Percentiles rank a stretch among this genome's conserved stretches.
Evolutionary conservation across 1,284 basidiomycete genomes (phyloP).

Genomic region (Austropuccinia psidii): DNA sequence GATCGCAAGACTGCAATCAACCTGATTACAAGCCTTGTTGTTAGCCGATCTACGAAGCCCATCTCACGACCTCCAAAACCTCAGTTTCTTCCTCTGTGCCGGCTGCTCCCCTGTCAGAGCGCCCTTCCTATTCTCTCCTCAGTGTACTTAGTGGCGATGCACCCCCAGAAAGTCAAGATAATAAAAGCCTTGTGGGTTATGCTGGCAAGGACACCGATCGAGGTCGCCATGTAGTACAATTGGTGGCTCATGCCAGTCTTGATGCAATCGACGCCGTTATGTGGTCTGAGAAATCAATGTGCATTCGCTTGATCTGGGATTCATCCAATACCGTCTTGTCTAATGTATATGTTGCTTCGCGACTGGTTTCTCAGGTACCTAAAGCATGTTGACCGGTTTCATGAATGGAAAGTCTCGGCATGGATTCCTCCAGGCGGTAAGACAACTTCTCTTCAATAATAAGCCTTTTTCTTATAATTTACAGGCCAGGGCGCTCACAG

Average conservation of each 20-base stretch:
- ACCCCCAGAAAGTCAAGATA: background rate
- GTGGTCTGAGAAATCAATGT: slow-evolving; percentile 77
- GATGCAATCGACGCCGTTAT: slow-evolving; percentile 86
- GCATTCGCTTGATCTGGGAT: no score
- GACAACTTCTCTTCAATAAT: slow-evolving; percentile 45
- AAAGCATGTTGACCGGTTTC: slow-evolving; percentile 86
- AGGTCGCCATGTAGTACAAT: slow-evolving; percentile 75
- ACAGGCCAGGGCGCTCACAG: background rate
- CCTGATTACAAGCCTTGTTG: background rate
- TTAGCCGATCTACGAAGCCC: slow-evolving; percentile 45
- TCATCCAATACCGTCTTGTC: slow-evolving; percentile 38
- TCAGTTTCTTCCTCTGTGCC: slow-evolving; percentile 38
- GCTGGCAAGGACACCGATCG: slow-evolving; percentile 39
- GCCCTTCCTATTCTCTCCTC: slow-evolving; percentile 41
- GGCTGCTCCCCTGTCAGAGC: slow-evolving; percentile 18
- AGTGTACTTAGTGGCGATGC: slow-evolving; percentile 13
- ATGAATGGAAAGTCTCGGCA: slow-evolving; percentile 91
- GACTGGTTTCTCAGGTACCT: slow-evolving; percentile 77
- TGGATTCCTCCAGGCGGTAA: slow-evolving; percentile 86
- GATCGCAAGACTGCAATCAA: background rate
- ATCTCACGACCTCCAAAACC: slow-evolving; percentile 41
- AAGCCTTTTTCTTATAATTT: background rate
- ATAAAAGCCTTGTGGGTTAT: slow-evolving; percentile 39
- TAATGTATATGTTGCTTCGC: background rate
- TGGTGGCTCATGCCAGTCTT: slow-evolving; percentile 87